Evolutionary conservation across 2,329 filamentous ascomycete species (phyloP), one percentile per base, ranked within the genome.

Genomic region (Karstenula rhodostoma): DNA sequence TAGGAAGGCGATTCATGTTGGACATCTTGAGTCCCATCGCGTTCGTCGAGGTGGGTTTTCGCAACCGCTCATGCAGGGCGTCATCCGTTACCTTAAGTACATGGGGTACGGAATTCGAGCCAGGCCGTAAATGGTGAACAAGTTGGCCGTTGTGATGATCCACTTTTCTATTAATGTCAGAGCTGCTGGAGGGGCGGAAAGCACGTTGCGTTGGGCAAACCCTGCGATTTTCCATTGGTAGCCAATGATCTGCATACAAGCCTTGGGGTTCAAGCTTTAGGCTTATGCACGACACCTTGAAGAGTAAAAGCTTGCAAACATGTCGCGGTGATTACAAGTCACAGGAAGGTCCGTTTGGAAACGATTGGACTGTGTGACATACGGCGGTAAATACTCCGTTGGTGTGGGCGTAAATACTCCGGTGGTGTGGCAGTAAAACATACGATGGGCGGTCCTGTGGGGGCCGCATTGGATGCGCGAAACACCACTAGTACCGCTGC

Each of bases 401-500:
- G n/a, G 19, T 44, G 42, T 25, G 42, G 42, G n/a, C 44, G 44
- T 29, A 47, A 1, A 5, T 47, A 29, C 19, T 8, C 44, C 8
- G 44, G 19, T 44, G n/a, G 19, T 44, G 42, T 25, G 42, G 42
- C 42, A 6, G 42, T 5, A 25, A 4, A 4, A 44, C 2, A 9
- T 5, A 13, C 17, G 10, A 19, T 13, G 23, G 27, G 7, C 15
- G 29, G 27, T 22, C 19, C 3, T 47, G 44, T 47, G 44, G 44
- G 44, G 44, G n/a, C 23, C 7, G 23, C 27, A 27, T 35, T 50
- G 3, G 64, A 53, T 22, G 42, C 42, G 42, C 40, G 22, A 32
- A 9, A 29, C 8, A 10, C 29, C 8, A 4, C 29, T 10, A 32
- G 29, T 32, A 10, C 8, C 8, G 8, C 8, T 32, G 29, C 29